Evolutionary conservation across 306 rosid species (phyloP).

Genomic region (Vigna angularis): DNA sequence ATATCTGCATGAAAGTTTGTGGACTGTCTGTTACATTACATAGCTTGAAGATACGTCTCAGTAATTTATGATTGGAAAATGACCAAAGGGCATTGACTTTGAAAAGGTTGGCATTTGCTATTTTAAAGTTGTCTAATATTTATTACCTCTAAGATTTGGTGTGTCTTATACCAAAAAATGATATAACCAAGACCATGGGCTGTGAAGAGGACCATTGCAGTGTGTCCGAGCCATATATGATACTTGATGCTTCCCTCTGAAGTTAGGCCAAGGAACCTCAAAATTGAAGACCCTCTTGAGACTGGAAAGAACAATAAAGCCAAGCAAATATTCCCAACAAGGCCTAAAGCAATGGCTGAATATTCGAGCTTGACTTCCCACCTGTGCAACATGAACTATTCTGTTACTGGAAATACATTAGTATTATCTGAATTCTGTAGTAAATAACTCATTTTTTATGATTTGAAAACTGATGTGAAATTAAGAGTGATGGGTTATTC

Average conservation of each 20-base stretch:
- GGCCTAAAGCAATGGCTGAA: slow-evolving; percentile 53
- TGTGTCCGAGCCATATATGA: slow-evolving; percentile 65
- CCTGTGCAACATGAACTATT: slow-evolving; percentile 47
- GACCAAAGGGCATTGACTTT: not conserved
- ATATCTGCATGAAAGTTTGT: slow-evolving; percentile 47
- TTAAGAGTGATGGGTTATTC: slow-evolving; percentile 11
- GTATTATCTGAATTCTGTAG: not conserved
- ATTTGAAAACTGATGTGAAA: not conserved
- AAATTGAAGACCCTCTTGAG: slow-evolving; percentile 62
- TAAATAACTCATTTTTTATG: not conserved
- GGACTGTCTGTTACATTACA: not conserved
- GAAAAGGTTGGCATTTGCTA: not conserved
- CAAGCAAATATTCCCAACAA: slow-evolving; percentile 58
- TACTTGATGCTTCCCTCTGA: slow-evolving; percentile 67
- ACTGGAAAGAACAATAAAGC: slow-evolving; percentile 65
- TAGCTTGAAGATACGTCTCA: not conserved
- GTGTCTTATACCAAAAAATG: slow-evolving; percentile 52
- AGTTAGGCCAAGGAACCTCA: slow-evolving; percentile 56
- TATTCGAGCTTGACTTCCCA: slow-evolving; percentile 64
- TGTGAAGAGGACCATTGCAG: slow-evolving; percentile 53
- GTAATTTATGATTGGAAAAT: not conserved
- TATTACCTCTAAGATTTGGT: slow-evolving; percentile 54
- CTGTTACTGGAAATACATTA: not conserved
- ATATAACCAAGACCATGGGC: slow-evolving; percentile 56
- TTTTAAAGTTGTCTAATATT: not conserved